phyloP scores from a whole-genome alignment of 805 yeast species.

The Metschnikowia borealis region DNA sequence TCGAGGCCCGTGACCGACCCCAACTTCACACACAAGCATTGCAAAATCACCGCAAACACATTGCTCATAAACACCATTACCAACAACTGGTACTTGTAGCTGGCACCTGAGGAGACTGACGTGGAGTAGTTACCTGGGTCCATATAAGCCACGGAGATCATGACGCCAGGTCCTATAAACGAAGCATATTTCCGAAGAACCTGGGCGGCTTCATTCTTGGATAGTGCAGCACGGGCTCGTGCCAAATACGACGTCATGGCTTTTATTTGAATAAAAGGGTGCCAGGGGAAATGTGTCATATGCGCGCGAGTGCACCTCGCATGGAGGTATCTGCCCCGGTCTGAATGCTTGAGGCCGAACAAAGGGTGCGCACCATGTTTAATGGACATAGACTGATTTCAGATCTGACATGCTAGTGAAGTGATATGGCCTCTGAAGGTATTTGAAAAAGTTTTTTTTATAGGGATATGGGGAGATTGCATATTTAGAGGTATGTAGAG shows the following conservation, averaged over 20 bases:
- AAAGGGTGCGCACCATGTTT: neutral
- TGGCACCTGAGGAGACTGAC: constrained; percentile 84
- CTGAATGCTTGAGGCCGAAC: neutral
- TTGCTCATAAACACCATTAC: constrained; percentile 76
- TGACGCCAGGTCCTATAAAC: constrained; percentile 83
- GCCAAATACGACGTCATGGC: constrained; percentile 2
- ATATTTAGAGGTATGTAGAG: too few species aligned
- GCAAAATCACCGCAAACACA: constrained; percentile 77
- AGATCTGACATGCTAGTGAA: too few species aligned
- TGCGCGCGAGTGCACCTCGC: neutral
- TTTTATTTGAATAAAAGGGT: neutral
- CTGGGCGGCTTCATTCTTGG: constrained; percentile 11
- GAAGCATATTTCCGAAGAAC: constrained; percentile 49
- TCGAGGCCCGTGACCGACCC: constrained; percentile 91
- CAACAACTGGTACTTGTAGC: constrained; percentile 66
- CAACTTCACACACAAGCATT: constrained; percentile 75
- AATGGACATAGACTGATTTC: too few species aligned
- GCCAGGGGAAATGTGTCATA: neutral
- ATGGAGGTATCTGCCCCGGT: neutral
- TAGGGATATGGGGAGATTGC: too few species aligned
- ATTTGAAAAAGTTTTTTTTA: too few species aligned
- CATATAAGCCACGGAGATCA: constrained; percentile 87
- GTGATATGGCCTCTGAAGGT: too few species aligned
- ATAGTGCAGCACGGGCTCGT: neutral
- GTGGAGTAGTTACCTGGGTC: constrained; percentile 95